Evolutionary conservation across 1,284 basidiomycete species (phyloP).

Genomic region (Cryptococcus amylolentus): DNA sequence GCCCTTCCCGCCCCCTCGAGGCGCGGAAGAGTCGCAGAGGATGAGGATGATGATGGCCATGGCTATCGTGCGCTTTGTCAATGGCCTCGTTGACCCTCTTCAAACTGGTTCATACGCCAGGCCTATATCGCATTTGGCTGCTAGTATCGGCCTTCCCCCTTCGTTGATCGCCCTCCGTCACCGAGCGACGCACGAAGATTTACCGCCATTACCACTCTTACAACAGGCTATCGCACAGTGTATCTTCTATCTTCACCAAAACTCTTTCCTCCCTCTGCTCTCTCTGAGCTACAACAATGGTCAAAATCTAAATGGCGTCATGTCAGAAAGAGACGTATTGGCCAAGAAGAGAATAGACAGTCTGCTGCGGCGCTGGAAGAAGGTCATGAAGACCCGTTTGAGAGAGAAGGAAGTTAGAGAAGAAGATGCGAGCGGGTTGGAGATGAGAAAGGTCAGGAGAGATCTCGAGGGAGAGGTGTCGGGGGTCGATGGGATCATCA

Average conservation of each 20-base stretch:
- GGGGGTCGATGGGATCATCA: slow-evolving; percentile 66
- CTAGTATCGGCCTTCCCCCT: slow-evolving; percentile 75
- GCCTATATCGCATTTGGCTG: slow-evolving; percentile 83
- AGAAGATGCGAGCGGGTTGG: slow-evolving; percentile 56
- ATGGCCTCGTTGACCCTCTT: slow-evolving; percentile 88
- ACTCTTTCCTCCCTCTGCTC: slow-evolving; percentile 65
- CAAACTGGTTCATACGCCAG: slow-evolving; percentile 74
- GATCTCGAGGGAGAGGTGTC: slow-evolving; percentile 54
- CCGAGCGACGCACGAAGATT: slow-evolving; percentile 90
- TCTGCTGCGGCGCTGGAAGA: slow-evolving; percentile 41
- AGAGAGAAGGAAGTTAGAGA: slow-evolving; percentile 68
- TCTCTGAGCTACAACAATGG: slow-evolving; percentile 52
- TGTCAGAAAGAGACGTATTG: slow-evolving; percentile 30
- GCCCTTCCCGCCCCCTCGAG: slow-evolving; percentile 52
- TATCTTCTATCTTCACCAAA: slow-evolving; percentile 60
- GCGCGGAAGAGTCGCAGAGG: slow-evolving; percentile 58
- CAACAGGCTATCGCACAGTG: slow-evolving; percentile 72
- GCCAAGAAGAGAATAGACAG: slow-evolving; percentile 55
- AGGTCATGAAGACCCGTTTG: slow-evolving; percentile 40
- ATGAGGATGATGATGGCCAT: slow-evolving; percentile 64
- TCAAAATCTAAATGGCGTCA: neutral
- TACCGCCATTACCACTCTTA: slow-evolving; percentile 78
- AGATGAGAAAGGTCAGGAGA: slow-evolving; percentile 35
- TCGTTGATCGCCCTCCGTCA: slow-evolving; percentile 95
- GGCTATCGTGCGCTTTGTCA: slow-evolving; percentile 74